phyloP scores from a whole-genome alignment of 1,284 basidiomycete species.

The Heterobasidion annosum region DNA sequence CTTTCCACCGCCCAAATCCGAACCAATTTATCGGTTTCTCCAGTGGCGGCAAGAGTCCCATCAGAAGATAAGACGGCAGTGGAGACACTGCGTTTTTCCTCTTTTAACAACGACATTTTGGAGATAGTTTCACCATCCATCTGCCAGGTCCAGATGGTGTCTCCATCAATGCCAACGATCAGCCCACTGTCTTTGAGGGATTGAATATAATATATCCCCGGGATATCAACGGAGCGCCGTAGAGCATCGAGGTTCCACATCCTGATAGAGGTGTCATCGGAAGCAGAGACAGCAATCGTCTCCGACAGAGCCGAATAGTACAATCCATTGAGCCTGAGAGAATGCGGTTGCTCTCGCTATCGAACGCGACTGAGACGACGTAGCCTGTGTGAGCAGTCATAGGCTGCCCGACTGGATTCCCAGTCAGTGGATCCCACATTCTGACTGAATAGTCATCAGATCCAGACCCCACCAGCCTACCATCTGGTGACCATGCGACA shows the following conservation, averaged over 20 bases:
- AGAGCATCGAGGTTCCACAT: background rate
- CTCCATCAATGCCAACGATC: background rate
- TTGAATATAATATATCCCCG: background rate
- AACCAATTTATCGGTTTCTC: background rate
- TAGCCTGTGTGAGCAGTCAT: slow-evolving; percentile 10
- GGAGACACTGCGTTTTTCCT: background rate
- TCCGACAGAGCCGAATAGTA: slow-evolving; percentile 15
- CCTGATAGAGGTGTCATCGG: slow-evolving; percentile 5
- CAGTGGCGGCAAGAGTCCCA: background rate
- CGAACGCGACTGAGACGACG: slow-evolving; percentile 13
- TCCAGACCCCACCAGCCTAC: slow-evolving; percentile 12
- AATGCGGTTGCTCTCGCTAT: slow-evolving; percentile 12
- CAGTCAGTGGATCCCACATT: slow-evolving; percentile 12
- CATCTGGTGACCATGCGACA: slow-evolving; percentile 16
- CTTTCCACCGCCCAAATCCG: background rate
- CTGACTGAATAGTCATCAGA: slow-evolving; percentile 11
- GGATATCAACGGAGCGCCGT: slow-evolving; percentile 4
- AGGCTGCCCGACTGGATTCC: slow-evolving; percentile 2
- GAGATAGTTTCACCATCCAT: background rate
- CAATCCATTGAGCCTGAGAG: slow-evolving; percentile 13
- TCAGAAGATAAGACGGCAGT: background rate
- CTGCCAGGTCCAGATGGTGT: background rate
- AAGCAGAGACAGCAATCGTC: slow-evolving; percentile 7
- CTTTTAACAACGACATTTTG: background rate
- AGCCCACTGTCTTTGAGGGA: background rate